These are phyloP conservation scores for Sclerotinia subarctica DNA, from an alignment of 2,329 filamentous ascomycete species.

Conservation along the genomic window DNA sequence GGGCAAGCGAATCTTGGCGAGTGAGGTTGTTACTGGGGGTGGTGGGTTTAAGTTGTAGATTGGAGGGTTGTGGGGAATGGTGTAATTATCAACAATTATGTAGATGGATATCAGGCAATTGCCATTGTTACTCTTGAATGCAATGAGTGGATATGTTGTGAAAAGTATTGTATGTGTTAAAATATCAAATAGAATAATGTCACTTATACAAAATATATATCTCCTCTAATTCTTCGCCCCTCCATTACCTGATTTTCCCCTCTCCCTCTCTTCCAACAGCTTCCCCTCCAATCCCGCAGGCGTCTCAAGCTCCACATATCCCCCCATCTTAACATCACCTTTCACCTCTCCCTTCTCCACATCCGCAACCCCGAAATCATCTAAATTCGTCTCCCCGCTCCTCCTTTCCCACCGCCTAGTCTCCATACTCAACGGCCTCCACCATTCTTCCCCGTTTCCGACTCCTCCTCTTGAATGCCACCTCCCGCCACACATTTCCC, in stretches of 20 bases:
- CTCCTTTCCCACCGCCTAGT: slow-evolving; percentile 62
- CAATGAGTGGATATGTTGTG: background rate
- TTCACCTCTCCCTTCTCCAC: slow-evolving; percentile 8
- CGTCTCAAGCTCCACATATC: slow-evolving; percentile 44
- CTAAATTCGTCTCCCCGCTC: too few species aligned
- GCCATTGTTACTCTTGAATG: background rate
- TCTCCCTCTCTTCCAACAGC: slow-evolving; percentile 27
- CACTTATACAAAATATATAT: background rate
- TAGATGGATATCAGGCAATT: slow-evolving; percentile 5
- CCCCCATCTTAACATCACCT: slow-evolving; percentile 44
- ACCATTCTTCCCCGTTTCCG: slow-evolving; percentile 53
- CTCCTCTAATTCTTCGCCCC: background rate
- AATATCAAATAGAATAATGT: background rate
- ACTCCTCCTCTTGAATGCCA: slow-evolving; percentile 65
- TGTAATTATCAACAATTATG: background rate
- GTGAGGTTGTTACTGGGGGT: slow-evolving; percentile 49
- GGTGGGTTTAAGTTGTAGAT: slow-evolving; percentile 60
- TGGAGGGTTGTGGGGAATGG: background rate
- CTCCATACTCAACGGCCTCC: slow-evolving; percentile 61
- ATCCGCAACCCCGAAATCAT: slow-evolving; percentile 19
- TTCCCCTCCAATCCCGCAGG: slow-evolving; percentile 42
- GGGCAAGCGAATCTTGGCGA: slow-evolving; percentile 66
- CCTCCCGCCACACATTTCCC: slow-evolving; percentile 72
- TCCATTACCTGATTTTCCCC: background rate
- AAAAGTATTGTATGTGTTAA: background rate